A percentile compares a stretch with the other conserved stretches of the same genome.
These are phyloP conservation scores for Sordariomycetes sp. DNA, from an alignment of 2,329 filamentous ascomycete species.

Conservation along the genomic window DNA sequence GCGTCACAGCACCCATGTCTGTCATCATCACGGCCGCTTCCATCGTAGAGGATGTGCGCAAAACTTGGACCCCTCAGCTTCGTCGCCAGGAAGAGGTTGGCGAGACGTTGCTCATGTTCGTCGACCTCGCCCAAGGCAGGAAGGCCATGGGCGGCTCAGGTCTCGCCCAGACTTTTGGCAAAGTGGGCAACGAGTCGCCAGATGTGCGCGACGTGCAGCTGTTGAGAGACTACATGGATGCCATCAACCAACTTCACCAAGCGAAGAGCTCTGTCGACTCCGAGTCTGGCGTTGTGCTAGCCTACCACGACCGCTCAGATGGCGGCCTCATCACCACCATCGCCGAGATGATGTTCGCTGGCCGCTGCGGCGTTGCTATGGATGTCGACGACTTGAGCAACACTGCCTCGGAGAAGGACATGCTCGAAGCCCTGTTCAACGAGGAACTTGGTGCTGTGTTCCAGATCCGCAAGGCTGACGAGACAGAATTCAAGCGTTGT, in stretches of 20 bases:
- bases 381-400: slow-evolving; percentile 67
- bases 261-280: no score
- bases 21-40: slow-evolving; percentile 87
- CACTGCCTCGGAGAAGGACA: slow-evolving; percentile 49
- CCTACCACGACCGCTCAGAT: slow-evolving; percentile 91
- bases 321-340: slow-evolving; percentile 86
- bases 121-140: slow-evolving; percentile 76
- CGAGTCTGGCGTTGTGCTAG: slow-evolving; percentile 67
- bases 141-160: slow-evolving; percentile 85
- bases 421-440: slow-evolving; percentile 81
- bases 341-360: slow-evolving; percentile 97
- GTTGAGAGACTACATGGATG: slow-evolving; percentile 87
- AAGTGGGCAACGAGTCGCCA: slow-evolving; percentile 75
- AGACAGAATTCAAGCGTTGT: slow-evolving; percentile 77
- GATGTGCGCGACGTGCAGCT: slow-evolving; percentile 77
- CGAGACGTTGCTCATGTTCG: slow-evolving; percentile 79
- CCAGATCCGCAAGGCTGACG: slow-evolving; percentile 79
- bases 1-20: slow-evolving; percentile 87
- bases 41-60: slow-evolving; percentile 69
- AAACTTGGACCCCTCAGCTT: slow-evolving; percentile 90
- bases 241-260: slow-evolving; percentile 58
- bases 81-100: slow-evolving; percentile 78
- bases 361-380: slow-evolving; percentile 78
- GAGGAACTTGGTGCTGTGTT: slow-evolving; percentile 95
- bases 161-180: slow-evolving; percentile 78